Conservation (phyloP, 2,329 filamentous ascomycete genomes). For the Alternaria sp. region DNA sequence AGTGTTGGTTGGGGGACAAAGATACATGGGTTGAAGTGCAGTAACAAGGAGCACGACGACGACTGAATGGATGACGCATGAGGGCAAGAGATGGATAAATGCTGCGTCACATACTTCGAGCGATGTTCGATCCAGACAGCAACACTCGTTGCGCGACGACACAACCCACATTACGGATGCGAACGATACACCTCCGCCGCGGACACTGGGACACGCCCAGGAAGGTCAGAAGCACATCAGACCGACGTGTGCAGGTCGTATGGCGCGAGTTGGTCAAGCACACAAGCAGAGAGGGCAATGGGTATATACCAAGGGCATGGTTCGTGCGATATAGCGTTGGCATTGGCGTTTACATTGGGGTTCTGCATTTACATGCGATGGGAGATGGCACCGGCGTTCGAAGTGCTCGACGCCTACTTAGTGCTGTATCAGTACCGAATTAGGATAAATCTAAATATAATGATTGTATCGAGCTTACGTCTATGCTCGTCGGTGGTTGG, state of each 20-base stretch:
- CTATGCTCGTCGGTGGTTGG: background rate
- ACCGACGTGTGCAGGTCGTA: background rate
- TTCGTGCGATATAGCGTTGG: background rate
- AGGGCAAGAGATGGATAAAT: background rate
- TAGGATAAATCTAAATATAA: background rate
- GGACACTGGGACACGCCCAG: background rate
- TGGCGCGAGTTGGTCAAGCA: background rate
- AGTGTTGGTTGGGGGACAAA: constrained; percentile 36
- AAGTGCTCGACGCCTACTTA: constrained; percentile 23
- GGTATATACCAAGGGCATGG: background rate
- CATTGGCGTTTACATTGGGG: background rate
- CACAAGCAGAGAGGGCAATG: background rate
- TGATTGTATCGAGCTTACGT: background rate
- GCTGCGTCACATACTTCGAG: background rate
- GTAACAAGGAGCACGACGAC: constrained; percentile 20
- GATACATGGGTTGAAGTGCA: constrained; percentile 38
- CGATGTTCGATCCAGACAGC: background rate
- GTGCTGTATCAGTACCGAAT: background rate
- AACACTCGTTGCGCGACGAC: background rate
- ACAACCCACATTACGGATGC: background rate
- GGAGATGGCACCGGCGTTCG: constrained; percentile 15
- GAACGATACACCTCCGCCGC: background rate
- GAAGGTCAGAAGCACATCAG: background rate
- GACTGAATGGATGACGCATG: constrained; percentile 4
- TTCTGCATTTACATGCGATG: background rate